phyloP scores from a whole-genome alignment of 352 stramenopile species.

The Globisporangium ultimum region DNA sequence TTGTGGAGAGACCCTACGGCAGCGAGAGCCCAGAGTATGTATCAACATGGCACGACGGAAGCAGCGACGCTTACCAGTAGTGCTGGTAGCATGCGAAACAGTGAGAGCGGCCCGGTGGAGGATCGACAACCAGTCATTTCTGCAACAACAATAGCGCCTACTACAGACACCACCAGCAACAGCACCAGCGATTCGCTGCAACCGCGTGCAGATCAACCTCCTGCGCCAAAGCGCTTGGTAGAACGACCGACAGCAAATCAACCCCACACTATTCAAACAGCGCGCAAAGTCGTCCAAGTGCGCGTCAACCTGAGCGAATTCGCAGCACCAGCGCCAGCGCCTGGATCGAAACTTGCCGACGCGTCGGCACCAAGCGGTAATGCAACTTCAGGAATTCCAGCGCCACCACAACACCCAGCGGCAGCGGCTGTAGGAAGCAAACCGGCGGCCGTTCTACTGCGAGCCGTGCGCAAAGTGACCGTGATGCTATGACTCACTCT shows the following conservation, averaged over 20 bases:
- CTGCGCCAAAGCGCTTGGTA: too few species aligned
- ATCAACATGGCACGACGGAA: conserved; percentile 8
- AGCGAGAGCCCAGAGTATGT: not conserved
- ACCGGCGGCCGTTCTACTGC: conserved; percentile 16
- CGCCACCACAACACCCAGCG: not conserved
- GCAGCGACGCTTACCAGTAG: not conserved
- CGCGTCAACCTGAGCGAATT: conserved; percentile 39
- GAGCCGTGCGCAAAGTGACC: conserved; percentile 35
- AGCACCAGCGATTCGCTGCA: not conserved
- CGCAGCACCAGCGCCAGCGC: not conserved
- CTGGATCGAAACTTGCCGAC: not conserved
- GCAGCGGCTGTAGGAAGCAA: not conserved
- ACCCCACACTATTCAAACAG: not conserved
- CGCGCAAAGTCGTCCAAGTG: conserved; percentile 41
- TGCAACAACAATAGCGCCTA: not conserved
- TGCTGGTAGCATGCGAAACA: too few species aligned
- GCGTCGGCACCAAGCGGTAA: not conserved
- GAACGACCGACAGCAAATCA: too few species aligned
- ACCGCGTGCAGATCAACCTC: not conserved
- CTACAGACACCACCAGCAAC: not conserved
- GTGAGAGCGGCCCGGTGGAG: not conserved
- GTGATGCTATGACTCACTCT: conserved; percentile 25
- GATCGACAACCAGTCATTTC: conserved; percentile 18
- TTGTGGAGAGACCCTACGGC: conserved; percentile 15
- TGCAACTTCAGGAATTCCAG: not conserved